A percentile compares a stretch with the other conserved stretches of the same genome.
These are phyloP conservation scores for Choiromyces venosus DNA, from an alignment of 495 filamentous ascomycete genomes.

Conservation along the genomic window DNA sequence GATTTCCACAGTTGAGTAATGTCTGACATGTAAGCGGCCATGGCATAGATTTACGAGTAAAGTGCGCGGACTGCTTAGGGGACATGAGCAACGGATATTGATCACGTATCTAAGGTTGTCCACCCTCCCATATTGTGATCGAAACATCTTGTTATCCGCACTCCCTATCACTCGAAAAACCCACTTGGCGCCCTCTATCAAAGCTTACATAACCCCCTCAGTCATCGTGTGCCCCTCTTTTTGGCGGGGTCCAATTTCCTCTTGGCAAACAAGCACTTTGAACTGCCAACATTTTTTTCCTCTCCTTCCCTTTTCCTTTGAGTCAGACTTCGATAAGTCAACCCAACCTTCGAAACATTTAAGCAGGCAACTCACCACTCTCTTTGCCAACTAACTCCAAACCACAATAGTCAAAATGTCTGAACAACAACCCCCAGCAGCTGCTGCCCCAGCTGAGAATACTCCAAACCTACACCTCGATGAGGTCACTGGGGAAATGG, in stretches of 20 bases:
- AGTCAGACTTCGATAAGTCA: not conserved
- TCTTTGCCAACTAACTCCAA: not conserved
- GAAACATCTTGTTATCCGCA: not conserved
- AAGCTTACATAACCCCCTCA: not conserved
- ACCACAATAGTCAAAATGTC: conserved; percentile 48
- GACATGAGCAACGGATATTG: no score
- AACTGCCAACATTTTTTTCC: not conserved
- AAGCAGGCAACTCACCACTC: not conserved
- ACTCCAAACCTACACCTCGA: conserved; percentile 72
- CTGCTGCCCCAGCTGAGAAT: conserved; percentile 49
- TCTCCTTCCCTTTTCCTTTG: not conserved
- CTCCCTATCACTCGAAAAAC: not conserved
- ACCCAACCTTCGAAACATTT: not conserved
- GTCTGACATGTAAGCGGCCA: no score
- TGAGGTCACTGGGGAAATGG: conserved; percentile 76
- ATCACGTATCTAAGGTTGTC: no score
- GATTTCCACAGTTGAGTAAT: no score
- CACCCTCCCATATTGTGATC: no score
- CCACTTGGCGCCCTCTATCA: not conserved
- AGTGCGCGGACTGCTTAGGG: no score
- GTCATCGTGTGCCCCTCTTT: conserved; percentile 26
- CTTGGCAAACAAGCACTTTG: not conserved
- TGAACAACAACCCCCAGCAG: conserved; percentile 43
- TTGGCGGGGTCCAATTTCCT: not conserved
- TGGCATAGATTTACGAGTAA: no score